Evolutionary conservation across 2,329 filamentous ascomycete genomes (phyloP).

Genomic region (Sporothrix humicola): DNA sequence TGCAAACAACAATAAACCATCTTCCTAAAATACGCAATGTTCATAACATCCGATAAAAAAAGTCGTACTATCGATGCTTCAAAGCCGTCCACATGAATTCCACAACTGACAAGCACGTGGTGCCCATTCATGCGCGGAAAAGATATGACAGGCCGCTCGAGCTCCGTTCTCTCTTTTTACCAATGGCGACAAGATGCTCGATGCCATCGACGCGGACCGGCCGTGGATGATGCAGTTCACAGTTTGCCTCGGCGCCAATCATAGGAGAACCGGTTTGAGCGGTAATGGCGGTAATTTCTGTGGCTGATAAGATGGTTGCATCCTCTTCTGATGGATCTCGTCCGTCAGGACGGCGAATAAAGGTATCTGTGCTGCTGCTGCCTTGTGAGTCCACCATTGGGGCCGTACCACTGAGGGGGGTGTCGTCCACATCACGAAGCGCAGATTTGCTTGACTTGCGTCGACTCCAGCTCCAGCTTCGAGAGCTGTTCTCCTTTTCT

Average conservation of each 20-base stretch:
- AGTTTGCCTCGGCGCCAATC: slow-evolving; percentile 27
- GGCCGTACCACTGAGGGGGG: slow-evolving; percentile 8
- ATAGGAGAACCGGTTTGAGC: not conserved
- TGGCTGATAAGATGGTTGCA: not conserved
- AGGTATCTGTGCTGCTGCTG: not conserved
- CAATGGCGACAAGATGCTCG: slow-evolving; percentile 38
- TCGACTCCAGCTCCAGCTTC: slow-evolving; percentile 36
- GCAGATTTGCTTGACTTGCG: slow-evolving; percentile 4
- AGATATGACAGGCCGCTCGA: slow-evolving; percentile 14
- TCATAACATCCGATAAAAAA: not conserved
- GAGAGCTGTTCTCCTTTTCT: slow-evolving; percentile 14
- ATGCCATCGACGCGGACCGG: slow-evolving; percentile 42
- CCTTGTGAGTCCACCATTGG: not conserved
- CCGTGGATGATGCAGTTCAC: slow-evolving; percentile 42
- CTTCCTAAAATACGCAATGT: not conserved
- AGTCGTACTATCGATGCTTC: not conserved
- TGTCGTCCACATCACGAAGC: not conserved
- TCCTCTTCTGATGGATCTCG: not conserved
- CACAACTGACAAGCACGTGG: not conserved
- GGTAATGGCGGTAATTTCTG: not conserved
- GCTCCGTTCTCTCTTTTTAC: slow-evolving; percentile 33
- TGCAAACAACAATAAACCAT: not conserved
- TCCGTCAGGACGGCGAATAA: not conserved
- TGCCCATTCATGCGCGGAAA: not conserved
- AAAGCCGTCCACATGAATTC: not conserved